These are phyloP conservation scores for Ambrosia hybrid DNA, from an alignment of 140 eudicot genomes.

Conservation along the genomic window DNA sequence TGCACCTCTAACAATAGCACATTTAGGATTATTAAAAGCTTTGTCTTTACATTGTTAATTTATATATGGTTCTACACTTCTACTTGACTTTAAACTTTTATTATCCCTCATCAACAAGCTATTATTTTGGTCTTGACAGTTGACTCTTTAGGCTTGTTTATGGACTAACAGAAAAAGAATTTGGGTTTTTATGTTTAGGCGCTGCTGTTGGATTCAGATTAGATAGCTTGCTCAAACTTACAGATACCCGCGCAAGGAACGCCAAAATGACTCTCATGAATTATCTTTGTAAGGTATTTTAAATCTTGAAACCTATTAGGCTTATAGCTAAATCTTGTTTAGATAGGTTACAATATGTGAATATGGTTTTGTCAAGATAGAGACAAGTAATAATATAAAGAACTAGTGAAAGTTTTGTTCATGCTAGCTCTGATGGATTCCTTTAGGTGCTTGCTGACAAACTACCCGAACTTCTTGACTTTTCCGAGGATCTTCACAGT, in stretches of 20 bases:
- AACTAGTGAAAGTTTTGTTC: conserved; percentile 10
- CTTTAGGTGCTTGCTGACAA: conserved; percentile 79
- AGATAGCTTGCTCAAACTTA: conserved; percentile 64
- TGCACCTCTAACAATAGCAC: background rate
- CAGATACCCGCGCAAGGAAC: conserved; percentile 66
- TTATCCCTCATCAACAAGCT: conserved; percentile 1
- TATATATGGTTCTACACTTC: background rate
- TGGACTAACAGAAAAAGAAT: background rate
- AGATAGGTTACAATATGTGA: background rate
- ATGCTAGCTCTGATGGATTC: conserved; percentile 31
- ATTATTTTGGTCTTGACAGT: background rate
- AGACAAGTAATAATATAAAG: conserved; percentile 1
- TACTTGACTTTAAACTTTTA: background rate
- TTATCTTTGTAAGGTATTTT: conserved; percentile 67
- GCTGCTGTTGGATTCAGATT: conserved; percentile 70
- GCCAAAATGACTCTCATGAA: conserved; percentile 69
- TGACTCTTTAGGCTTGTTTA: background rate
- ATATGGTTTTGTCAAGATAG: conserved; percentile 1
- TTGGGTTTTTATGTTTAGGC: conserved; percentile 33
- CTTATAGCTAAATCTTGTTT: background rate
- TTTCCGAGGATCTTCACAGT: conserved; percentile 74
- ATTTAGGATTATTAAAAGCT: background rate
- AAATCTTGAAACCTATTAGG: conserved; percentile 1
- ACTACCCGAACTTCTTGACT: conserved; percentile 83
- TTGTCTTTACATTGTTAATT: conserved; percentile 7